A percentile compares a stretch with the other conserved stretches of the same genome.
Conservation (phyloP, 1,284 basidiomycete genomes). For the Trichosporon inkin region DNA sequence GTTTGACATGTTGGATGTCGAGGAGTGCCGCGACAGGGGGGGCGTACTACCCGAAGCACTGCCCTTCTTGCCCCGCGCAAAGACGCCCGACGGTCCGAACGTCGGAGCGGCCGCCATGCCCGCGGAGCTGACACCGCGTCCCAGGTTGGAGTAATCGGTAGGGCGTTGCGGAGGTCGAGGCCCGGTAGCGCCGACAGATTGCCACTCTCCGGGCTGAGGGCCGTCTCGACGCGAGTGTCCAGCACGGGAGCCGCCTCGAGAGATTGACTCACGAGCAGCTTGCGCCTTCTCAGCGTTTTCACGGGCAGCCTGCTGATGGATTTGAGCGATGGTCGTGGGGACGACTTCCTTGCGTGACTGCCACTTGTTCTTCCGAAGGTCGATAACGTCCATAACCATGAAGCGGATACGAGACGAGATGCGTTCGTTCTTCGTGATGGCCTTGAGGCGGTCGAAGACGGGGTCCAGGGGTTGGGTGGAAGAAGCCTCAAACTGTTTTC, state of each 20-base stretch:
- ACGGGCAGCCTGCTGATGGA: slow-evolving; percentile 73
- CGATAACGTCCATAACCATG: slow-evolving; percentile 91
- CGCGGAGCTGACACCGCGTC: slow-evolving; percentile 68
- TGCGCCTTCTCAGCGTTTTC: slow-evolving; percentile 71
- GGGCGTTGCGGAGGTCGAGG: slow-evolving; percentile 54
- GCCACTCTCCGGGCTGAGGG: slow-evolving; percentile 70
- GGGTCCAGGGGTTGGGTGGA: slow-evolving; percentile 77
- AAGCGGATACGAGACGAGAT: slow-evolving; percentile 86
- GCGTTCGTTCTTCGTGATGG: slow-evolving; percentile 66
- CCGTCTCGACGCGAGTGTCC: slow-evolving; percentile 65
- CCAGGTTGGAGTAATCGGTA: slow-evolving; percentile 77
- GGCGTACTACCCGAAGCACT: slow-evolving; percentile 55
- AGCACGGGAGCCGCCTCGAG: slow-evolving; percentile 77
- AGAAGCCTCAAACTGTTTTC: slow-evolving; percentile 69
- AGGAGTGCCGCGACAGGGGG: slow-evolving; percentile 69
- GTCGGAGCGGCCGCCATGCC: slow-evolving; percentile 64
- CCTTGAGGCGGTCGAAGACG: slow-evolving; percentile 86
- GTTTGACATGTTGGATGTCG: slow-evolving; percentile 79
- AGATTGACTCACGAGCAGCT: slow-evolving; percentile 57
- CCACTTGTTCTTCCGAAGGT: slow-evolving; percentile 82
- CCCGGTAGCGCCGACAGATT: slow-evolving; percentile 62
- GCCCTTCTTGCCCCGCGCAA: slow-evolving; percentile 63
- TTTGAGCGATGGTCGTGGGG: slow-evolving; percentile 83
- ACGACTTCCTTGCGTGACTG: slow-evolving; percentile 65
- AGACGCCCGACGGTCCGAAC: slow-evolving; percentile 83